phyloP scores from a whole-genome alignment of 169 alveolate genomes.

The Eimeria zaria region DNA sequence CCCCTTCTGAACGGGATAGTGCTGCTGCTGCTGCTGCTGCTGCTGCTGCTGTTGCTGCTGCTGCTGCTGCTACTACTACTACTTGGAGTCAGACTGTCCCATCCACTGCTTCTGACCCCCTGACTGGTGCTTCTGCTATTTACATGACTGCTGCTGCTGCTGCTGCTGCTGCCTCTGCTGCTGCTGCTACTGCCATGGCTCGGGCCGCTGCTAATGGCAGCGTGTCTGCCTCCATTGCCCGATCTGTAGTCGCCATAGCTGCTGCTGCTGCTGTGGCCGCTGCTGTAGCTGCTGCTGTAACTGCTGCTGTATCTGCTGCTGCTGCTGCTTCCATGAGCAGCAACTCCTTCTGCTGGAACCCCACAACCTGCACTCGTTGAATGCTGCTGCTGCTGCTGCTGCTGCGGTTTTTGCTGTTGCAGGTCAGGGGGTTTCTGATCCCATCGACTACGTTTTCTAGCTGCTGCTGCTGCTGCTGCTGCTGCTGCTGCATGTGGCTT shows the following conservation, averaged over 20 bases:
- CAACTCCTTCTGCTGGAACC: too few species aligned
- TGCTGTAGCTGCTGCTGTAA: slow-evolving; percentile 12
- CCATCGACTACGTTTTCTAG: too few species aligned
- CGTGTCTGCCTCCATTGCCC: background rate
- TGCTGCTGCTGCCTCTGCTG: background rate
- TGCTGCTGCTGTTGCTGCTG: slow-evolving; percentile 68
- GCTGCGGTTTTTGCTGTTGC: background rate
- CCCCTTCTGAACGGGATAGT: slow-evolving; percentile 13
- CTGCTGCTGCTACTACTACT: background rate
- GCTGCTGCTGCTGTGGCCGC: slow-evolving; percentile 19
- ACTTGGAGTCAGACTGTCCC: background rate
- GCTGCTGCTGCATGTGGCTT: background rate
- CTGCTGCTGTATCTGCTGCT: background rate
- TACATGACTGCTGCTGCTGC: background rate
- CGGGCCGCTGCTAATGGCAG: background rate
- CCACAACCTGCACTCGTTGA: slow-evolving; percentile 6
- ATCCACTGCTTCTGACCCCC: slow-evolving; percentile 1
- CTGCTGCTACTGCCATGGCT: background rate
- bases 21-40: slow-evolving; percentile 43
- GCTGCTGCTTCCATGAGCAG: too few species aligned
- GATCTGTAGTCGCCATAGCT: background rate
- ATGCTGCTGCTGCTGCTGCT: background rate
- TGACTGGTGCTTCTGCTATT: background rate
- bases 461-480: background rate
- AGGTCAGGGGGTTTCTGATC: too few species aligned